phyloP scores from a whole-genome alignment of 805 yeast species.

The Myxozyma melibiosi region DNA sequence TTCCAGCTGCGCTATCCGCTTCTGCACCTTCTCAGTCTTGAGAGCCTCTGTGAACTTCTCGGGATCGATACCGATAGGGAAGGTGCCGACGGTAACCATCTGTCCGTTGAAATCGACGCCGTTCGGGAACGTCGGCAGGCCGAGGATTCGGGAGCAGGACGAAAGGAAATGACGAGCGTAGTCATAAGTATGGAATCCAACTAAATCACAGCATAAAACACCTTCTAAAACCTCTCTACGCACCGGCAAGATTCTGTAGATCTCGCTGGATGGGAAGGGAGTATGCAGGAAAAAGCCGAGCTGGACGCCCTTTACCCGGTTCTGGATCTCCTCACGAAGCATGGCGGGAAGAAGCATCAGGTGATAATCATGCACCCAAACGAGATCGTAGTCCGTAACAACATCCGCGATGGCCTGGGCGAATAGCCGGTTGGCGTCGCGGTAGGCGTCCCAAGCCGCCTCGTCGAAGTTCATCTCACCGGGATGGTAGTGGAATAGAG shows the following conservation, averaged over 20 bases:
- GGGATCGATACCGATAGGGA: constrained; percentile 98
- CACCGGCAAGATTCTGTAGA: constrained; percentile 93
- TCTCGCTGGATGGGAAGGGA: constrained; percentile 97
- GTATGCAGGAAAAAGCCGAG: constrained; percentile 95
- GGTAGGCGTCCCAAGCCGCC: constrained; percentile 96
- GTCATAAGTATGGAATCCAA: constrained; percentile 99
- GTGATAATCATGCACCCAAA: constrained; percentile 99
- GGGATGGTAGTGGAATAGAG: constrained; percentile 96
- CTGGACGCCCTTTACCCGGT: constrained; percentile 57
- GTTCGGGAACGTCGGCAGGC: constrained; percentile 83
- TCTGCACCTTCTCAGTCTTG: constrained; percentile 59
- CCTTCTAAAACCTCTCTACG: constrained; percentile 90
- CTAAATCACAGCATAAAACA: constrained; percentile 87
- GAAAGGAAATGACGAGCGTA: constrained; percentile 95
- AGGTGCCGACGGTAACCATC: constrained; percentile 86
- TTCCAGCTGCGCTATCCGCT: constrained; percentile 64
- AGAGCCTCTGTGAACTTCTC: constrained; percentile 85
- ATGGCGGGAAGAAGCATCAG: constrained; percentile 91
- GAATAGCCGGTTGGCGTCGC: constrained; percentile 84
- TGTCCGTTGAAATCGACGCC: constrained; percentile 80
- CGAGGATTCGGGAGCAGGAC: constrained; percentile 80
- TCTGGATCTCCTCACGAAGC: constrained; percentile 63
- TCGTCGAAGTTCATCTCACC: constrained; percentile 99
- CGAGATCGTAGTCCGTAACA: constrained; percentile 78
- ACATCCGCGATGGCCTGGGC: constrained; percentile 70